phyloP scores from a whole-genome alignment of 1,284 basidiomycete species.

The Moesziomyces antarcticus region DNA sequence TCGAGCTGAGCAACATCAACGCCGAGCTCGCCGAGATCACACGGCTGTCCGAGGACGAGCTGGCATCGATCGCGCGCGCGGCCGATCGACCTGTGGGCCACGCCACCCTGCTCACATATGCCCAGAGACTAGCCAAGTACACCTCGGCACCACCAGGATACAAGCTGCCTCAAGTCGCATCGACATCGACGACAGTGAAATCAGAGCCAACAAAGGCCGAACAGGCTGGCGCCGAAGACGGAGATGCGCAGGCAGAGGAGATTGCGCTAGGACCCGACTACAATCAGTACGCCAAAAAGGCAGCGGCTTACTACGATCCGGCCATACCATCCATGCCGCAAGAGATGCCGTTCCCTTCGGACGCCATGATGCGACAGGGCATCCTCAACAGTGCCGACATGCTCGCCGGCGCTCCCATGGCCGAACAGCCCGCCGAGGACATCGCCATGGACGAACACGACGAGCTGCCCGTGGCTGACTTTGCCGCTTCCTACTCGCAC shows the following conservation, averaged over 20 bases:
- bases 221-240: conserved; percentile 8
- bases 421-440: conserved; percentile 21
- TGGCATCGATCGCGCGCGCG: conserved; percentile 34
- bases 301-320: conserved; percentile 58
- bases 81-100: conserved; percentile 39
- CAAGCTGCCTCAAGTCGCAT: conserved; percentile 29
- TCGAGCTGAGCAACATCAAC: conserved; percentile 36
- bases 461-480: conserved; percentile 21
- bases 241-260: conserved; percentile 3
- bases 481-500: conserved; percentile 30
- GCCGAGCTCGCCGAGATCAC: conserved; percentile 45
- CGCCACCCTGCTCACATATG: conserved; percentile 43
- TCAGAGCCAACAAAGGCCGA: neutral
- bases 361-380: conserved; percentile 59
- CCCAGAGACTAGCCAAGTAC: conserved; percentile 51
- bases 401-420: conserved; percentile 36
- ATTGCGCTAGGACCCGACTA: conserved; percentile 47
- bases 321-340: conserved; percentile 58
- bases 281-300: conserved; percentile 50
- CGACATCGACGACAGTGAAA: neutral
- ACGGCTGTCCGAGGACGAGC: conserved; percentile 26
- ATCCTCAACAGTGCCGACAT: conserved; percentile 52
- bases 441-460: conserved; percentile 19
- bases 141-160: conserved; percentile 58
- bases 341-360: conserved; percentile 58